phyloP scores from a whole-genome alignment of 2,329 filamentous ascomycete genomes.

The Hymenoscyphus occultus region DNA sequence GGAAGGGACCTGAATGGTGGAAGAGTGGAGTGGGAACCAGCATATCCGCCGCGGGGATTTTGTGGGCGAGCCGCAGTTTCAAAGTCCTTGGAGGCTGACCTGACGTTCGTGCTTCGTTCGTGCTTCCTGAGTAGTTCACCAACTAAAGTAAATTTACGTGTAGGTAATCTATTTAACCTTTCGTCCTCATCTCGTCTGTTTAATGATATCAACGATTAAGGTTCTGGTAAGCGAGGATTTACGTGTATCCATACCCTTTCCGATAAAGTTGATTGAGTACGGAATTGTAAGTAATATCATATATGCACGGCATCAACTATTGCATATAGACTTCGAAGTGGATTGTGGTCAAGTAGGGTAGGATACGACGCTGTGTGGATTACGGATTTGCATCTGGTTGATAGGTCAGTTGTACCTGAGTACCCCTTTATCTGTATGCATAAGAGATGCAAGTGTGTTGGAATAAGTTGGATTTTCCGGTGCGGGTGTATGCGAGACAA shows the following conservation, averaged over 20 bases:
- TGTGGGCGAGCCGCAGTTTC: slow-evolving; percentile 2
- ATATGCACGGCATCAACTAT: not conserved
- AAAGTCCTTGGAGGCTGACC: not conserved
- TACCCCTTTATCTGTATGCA: slow-evolving; percentile 1
- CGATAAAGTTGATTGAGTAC: not conserved
- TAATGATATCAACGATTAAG: not conserved
- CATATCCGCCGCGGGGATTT: not conserved
- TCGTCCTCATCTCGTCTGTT: slow-evolving; percentile 6
- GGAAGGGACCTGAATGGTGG: not conserved
- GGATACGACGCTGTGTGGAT: slow-evolving; percentile 1
- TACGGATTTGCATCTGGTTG: not conserved
- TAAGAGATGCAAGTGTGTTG: not conserved
- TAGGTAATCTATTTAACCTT: slow-evolving; percentile 7
- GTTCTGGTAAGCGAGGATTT: not conserved
- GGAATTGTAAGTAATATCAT: no score
- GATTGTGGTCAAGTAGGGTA: not conserved
- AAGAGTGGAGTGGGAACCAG: not conserved
- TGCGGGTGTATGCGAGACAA: not conserved
- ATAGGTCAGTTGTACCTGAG: not conserved
- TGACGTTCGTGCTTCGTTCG: not conserved
- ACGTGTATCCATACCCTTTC: not conserved
- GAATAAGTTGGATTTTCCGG: not conserved
- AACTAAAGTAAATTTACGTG: not conserved
- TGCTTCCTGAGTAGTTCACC: not conserved
- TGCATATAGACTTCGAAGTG: not conserved